Evolutionary conservation across 2,329 filamentous ascomycete species (phyloP).

Genomic region (Trichocomaceae sp.): DNA sequence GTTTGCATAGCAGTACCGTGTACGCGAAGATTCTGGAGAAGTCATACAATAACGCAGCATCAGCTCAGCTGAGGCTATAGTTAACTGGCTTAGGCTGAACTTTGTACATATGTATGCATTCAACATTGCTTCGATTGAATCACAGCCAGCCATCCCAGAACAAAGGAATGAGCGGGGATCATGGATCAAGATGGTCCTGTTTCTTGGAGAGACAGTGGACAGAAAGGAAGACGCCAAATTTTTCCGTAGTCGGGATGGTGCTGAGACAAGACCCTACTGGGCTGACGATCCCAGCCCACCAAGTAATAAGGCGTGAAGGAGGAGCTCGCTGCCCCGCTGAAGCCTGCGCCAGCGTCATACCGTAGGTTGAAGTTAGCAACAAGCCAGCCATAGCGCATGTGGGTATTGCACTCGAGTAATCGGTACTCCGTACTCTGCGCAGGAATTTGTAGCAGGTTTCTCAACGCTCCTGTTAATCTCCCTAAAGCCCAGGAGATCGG

Average conservation of each 20-base stretch:
- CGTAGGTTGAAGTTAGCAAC: too few relatives aligned
- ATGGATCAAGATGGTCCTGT: not conserved
- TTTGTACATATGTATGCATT: not conserved
- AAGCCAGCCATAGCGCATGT: not conserved
- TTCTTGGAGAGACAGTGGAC: not conserved
- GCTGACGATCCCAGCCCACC: constrained; percentile 11
- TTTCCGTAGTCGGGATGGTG: constrained; percentile 1
- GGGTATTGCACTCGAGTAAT: not conserved
- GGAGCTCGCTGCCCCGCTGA: constrained; percentile 13
- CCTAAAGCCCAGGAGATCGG: not conserved
- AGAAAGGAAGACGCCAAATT: not conserved
- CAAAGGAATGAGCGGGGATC: not conserved
- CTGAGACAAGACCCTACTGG: not conserved
- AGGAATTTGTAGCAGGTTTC: not conserved
- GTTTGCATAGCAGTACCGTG: too few relatives aligned
- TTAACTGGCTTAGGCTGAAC: too few relatives aligned
- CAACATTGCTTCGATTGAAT: not conserved
- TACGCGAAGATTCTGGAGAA: not conserved
- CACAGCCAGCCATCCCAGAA: too few relatives aligned
- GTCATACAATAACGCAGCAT: not conserved
- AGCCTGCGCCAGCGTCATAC: constrained; percentile 13
- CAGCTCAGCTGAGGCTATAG: too few relatives aligned
- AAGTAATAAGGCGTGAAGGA: not conserved
- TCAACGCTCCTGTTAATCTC: too few relatives aligned
- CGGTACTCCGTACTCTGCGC: not conserved